Evolutionary conservation across 805 yeast genomes (phyloP).

Genomic region (Wickerhamiella slavikovae): DNA sequence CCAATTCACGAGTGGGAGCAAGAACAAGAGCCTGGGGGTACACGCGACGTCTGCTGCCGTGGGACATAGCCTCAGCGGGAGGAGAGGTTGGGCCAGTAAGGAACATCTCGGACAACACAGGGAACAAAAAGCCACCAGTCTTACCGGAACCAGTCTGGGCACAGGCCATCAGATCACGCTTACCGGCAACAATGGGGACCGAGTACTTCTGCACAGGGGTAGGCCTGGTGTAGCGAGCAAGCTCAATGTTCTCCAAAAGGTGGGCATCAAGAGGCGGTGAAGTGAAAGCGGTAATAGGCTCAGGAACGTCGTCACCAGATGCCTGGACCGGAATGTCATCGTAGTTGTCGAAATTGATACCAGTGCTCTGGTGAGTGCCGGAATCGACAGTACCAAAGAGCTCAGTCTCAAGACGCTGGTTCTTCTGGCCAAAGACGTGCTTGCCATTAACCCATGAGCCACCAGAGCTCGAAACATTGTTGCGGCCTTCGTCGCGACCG

Average conservation of each 20-base stretch:
- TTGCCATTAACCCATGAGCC: slow-evolving; percentile 79
- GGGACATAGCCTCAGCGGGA: slow-evolving; percentile 22
- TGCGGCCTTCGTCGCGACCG: slow-evolving; percentile 21
- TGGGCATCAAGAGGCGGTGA: slow-evolving; percentile 80
- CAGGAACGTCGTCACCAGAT: slow-evolving; percentile 85
- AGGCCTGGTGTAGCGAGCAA: slow-evolving; percentile 85
- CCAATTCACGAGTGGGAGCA: slow-evolving; percentile 99
- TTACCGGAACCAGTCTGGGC: slow-evolving; percentile 99
- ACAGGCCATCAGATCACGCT: slow-evolving; percentile 91
- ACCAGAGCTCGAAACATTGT: slow-evolving; percentile 20
- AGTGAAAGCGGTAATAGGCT: slow-evolving; percentile 71
- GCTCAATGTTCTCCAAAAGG: slow-evolving; percentile 65
- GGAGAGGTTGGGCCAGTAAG: slow-evolving; percentile 64
- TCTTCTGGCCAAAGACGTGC: slow-evolving; percentile 63
- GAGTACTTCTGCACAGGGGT: slow-evolving; percentile 94
- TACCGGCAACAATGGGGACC: slow-evolving; percentile 71
- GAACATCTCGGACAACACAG: slow-evolving; percentile 83
- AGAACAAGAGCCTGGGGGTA: slow-evolving; percentile 85
- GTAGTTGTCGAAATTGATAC: slow-evolving; percentile 96
- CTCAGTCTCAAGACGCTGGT: slow-evolving; percentile 51
- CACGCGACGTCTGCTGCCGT: slow-evolving; percentile 37
- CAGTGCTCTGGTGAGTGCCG: slow-evolving; percentile 63
- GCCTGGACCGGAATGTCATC: slow-evolving; percentile 99
- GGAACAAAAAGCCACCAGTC: slow-evolving; percentile 98
- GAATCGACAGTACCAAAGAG: slow-evolving; percentile 69